These are phyloP conservation scores for Thelonectria rubi DNA, from an alignment of 2,329 filamentous ascomycete species.

Conservation along the genomic window DNA sequence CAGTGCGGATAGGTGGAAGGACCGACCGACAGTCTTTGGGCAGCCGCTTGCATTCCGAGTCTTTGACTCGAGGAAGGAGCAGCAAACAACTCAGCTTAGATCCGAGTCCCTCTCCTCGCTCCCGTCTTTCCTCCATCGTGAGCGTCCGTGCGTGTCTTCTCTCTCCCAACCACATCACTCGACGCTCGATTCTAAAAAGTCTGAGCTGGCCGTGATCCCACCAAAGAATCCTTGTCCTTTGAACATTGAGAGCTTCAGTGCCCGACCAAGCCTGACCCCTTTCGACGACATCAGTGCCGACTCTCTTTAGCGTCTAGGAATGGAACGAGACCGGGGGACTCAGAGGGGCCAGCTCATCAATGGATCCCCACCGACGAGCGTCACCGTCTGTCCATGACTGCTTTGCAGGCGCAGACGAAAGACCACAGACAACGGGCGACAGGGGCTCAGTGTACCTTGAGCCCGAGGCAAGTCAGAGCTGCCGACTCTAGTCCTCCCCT, in stretches of 20 bases:
- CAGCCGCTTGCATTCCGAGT: too few relatives aligned
- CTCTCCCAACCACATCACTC: conserved; percentile 22
- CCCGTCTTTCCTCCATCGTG: conserved; percentile 11
- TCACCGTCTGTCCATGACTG: conserved; percentile 43
- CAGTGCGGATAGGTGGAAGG: too few relatives aligned
- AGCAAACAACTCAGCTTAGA: conserved; percentile 1
- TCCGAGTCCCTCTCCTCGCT: conserved; percentile 8
- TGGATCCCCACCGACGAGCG: conserved; percentile 42
- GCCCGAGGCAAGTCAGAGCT: conserved; percentile 16
- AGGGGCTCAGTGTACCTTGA: conserved; percentile 22
- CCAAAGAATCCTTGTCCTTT: conserved; percentile 20
- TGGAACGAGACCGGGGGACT: conserved; percentile 43
- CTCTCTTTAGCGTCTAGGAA: conserved; percentile 39
- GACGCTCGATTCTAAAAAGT: conserved; percentile 25
- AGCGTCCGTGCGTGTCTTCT: conserved; percentile 17
- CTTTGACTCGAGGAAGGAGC: too few relatives aligned
- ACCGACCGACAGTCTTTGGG: too few relatives aligned
- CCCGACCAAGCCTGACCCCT: conserved; percentile 37
- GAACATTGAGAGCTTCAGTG: conserved; percentile 31
- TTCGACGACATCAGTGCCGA: conserved; percentile 27
- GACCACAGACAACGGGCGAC: conserved; percentile 26
- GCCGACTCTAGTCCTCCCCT: neutral
- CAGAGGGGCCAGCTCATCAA: conserved; percentile 44
- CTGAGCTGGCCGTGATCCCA: conserved; percentile 20
- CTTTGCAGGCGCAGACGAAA: conserved; percentile 35